Conservation (phyloP, 768 basidiomycete species). For the Pulveroboletus sp. region DNA sequence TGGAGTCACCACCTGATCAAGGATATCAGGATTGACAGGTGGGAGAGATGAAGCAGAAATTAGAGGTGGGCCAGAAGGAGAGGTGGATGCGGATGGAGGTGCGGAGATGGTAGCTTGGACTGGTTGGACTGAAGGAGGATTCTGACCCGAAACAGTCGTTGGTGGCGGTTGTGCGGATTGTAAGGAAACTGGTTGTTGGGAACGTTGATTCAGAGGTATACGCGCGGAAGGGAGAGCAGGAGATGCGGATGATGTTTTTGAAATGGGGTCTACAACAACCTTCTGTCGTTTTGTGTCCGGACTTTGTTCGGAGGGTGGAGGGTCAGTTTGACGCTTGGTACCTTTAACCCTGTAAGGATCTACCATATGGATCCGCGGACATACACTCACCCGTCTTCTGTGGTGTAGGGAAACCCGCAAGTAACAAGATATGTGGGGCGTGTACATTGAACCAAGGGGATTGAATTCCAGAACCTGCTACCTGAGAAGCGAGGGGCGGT, state of each 20-base stretch:
- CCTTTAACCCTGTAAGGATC: constrained; percentile 21
- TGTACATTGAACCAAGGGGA: constrained; percentile 58
- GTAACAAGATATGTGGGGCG: constrained; percentile 41
- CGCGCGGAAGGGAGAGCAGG: constrained; percentile 23
- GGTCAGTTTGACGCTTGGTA: constrained; percentile 46
- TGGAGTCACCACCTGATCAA: constrained; percentile 14
- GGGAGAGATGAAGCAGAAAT: constrained; percentile 8
- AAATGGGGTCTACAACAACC: constrained; percentile 13
- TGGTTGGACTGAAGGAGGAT: constrained; percentile 9
- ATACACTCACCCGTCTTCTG: constrained; percentile 33
- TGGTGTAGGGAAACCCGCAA: constrained; percentile 47
- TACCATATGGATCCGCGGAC: not conserved
- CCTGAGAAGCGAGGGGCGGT: constrained; percentile 22
- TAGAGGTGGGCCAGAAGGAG: constrained; percentile 7
- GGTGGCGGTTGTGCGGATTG: constrained; percentile 21
- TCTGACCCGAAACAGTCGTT: not conserved
- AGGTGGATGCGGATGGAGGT: constrained; percentile 3
- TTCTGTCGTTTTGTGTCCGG: constrained; percentile 47
- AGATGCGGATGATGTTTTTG: constrained; percentile 18
- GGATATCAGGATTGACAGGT: constrained; percentile 1
- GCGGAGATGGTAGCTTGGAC: constrained; percentile 3
- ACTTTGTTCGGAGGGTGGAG: constrained; percentile 29
- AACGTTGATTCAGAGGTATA: constrained; percentile 19
- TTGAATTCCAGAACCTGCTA: constrained; percentile 34
- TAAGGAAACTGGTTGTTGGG: constrained; percentile 15